Base-by-base conservation (phyloP, 257 asterid species). In the Ballota nigra region DNA sequence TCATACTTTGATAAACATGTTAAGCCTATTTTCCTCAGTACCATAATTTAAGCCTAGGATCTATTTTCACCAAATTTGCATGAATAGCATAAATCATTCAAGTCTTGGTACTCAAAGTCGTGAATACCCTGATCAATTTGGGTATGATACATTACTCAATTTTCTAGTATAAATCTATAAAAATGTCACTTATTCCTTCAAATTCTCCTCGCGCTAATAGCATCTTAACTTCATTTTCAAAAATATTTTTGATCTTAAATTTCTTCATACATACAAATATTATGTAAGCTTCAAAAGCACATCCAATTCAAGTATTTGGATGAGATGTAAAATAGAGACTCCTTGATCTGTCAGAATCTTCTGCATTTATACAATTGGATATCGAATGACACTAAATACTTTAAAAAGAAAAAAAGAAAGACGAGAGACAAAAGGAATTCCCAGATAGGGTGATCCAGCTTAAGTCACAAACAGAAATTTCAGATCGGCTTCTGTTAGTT, bases 401-500 rank as follows among this genome's bases (percentile, higher is more conserved):
- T 24, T 1, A 55, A 71, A 60, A 59, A 53, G n/a, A n/a, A n/a
- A n/a, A n/a, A n/a, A n/a, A n/a, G n/a, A n/a, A n/a, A n/a, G n/a
- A n/a, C n/a, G n/a, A n/a, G n/a, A n/a, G n/a, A n/a, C n/a, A n/a
- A 55, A 69, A 26, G 26, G 16, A 26, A 6, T 31, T 31, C 36
- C 36, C 36, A 16, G 24, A 34, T 15, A 18, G 26, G 13, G 61
- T 16, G 72, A 11, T 23, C 36, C 78, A 29, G 60, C 64, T 82
- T 66, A 90, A 45, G 87, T 86, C 70, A 79, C 86, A 73, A 92
- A 92, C 61, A 92, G 88, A 79, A 89, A 94, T 72, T 75, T 87
- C 81, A 94, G 38, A 85, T 94, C 97, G 24, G 89, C 97, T 81
- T 87, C 98, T 0, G 96, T 86, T 10, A 94, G 80, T 76, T 89